Percentiles rank a stretch among this genome's conserved stretches.
phyloP scores from a whole-genome alignment of 2,329 filamentous ascomycete species.

The Cladosporium sphaerospermum region DNA sequence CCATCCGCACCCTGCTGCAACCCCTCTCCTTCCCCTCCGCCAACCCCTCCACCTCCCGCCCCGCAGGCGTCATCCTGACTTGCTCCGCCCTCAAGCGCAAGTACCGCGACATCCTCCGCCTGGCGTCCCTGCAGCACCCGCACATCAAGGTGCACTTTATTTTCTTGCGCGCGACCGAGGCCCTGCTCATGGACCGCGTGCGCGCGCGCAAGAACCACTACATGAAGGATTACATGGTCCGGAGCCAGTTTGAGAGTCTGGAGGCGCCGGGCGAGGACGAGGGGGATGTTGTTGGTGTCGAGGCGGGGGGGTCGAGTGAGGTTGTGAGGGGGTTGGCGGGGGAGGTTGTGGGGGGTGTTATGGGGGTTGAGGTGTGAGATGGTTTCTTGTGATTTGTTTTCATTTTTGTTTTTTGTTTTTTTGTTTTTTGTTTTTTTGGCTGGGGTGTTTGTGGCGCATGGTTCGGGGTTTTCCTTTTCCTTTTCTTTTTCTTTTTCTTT shows the following conservation, averaged over 20 bases:
- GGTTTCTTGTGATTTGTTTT: no score
- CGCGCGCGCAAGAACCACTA: conserved; percentile 73
- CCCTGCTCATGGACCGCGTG: conserved; percentile 70
- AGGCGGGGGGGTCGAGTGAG: conserved; percentile 37
- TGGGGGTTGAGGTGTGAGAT: conserved; percentile 15
- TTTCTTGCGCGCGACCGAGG: conserved; percentile 74
- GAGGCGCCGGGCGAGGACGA: conserved; percentile 66
- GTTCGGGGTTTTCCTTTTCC: no score
- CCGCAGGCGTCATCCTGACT: conserved; percentile 74
- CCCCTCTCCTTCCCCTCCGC: conserved; percentile 7
- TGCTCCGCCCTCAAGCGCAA: conserved; percentile 96
- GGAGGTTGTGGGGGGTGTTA: conserved; percentile 33
- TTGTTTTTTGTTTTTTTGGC: background rate
- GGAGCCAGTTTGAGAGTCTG: conserved; percentile 82
- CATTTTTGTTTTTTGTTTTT: background rate
- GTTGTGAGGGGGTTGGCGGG: conserved; percentile 38
- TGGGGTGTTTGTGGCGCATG: background rate
- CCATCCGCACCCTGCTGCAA: conserved; percentile 28
- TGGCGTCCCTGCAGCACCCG: conserved; percentile 42
- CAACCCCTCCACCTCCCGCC: conserved; percentile 18
- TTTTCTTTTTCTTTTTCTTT: background rate
- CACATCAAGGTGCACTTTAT: conserved; percentile 70
- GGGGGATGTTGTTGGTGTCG: conserved; percentile 40
- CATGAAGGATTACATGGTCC: conserved; percentile 94
- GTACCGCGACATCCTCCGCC: conserved; percentile 68